Evolutionary conservation across 371 early-diverging fungal genomes (phyloP), one percentile per base, ranked within the genome.

Genomic region (Globomyces sp.): DNA sequence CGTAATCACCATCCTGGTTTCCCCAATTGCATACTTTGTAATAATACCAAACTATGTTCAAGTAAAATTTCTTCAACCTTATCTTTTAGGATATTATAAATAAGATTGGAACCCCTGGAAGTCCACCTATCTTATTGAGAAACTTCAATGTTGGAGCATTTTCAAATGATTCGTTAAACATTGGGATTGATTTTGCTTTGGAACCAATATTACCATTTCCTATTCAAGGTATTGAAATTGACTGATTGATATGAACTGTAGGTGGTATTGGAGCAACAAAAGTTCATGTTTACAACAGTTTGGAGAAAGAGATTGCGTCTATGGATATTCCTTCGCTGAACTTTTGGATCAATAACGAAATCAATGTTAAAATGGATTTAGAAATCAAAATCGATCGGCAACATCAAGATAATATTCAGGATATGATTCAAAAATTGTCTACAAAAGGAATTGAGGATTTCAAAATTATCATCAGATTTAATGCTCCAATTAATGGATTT

Each of bases 21-120:
- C 66, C 55, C 74, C 74, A 8, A 24, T 71, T 37, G 41, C 49
- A 11, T 74, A 74, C 67, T 74, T 74, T 70, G 64, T 67, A 47
- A 39, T 74, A 37, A 47, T 65, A 42, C 74, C 74, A 51, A 63
- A 48, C n/a, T 64, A 67, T 49, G 53, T 74, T 36, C 74, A 70
- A 24, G 24, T 24, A 24, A 24, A 24, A 24, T 24, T 24, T 24
- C 24, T 24, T 24, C 24, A 24, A 24, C 24, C 24, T 24, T 24
- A 24, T 24, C 24, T 24, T 24, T 24, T 24, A 24, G n/a, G 36
- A 45, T 63, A 48, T 63, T 34, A 57, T 74, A 47, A 51, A 65
- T 47, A 61, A 61, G 9, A 42, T 47, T 34, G 63, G 62, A 41
- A 44, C 10, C 44, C 41, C 37, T 13, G 36, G 11, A n/a, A 47